Evolutionary conservation across 495 filamentous ascomycete species (phyloP), one percentile per base, ranked within the genome.

Genomic region (Xylaria nigripes): DNA sequence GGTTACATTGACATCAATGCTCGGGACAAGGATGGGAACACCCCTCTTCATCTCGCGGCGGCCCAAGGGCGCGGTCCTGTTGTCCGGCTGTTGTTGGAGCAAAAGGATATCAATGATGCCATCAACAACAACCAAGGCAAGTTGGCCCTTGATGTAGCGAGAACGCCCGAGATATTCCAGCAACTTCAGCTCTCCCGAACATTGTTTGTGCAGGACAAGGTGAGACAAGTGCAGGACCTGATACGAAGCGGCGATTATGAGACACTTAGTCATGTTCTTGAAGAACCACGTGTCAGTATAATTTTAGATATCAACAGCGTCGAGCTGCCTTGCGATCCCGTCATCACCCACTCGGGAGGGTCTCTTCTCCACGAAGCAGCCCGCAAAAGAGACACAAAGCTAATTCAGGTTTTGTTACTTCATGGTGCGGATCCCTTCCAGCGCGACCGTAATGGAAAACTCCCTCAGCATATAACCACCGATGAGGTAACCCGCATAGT

Each of bases 401-500:
- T 98, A 15, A 92, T 95, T 48, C 86, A 97, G 63, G 76, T 95
- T 9, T 79, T 98, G 15, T 71, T 98, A 36, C 81, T 96, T 44
- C 94, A 98, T 64, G 94, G 93, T 2, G 93, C 93, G n/a, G 93
- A 98, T 72, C 93, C 93, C 1, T 98, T 98, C 69, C 84, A 89
- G 41, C 81, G 94, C 45, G 93, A 98, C 68, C 88, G 89, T 55
- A 93, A 88, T 71, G 94, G 93, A 7, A 96, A 95, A 67, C 77
- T 98, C 23, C 90, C 93, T 18, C 93, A 98, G 68, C 92, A 97
- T 70, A 85, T 96, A 18, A 98, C 93, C 19, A 97, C 96, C 65
- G 93, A 98, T 69, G 93, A 98, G 56, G 81, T 80, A 54, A 96
- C 86, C 1, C 77, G 82, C 38, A 83, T 84, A 5, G 89, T 97